phyloP scores from a whole-genome alignment of 495 filamentous ascomycete species.

The Durotheca rogersii region DNA sequence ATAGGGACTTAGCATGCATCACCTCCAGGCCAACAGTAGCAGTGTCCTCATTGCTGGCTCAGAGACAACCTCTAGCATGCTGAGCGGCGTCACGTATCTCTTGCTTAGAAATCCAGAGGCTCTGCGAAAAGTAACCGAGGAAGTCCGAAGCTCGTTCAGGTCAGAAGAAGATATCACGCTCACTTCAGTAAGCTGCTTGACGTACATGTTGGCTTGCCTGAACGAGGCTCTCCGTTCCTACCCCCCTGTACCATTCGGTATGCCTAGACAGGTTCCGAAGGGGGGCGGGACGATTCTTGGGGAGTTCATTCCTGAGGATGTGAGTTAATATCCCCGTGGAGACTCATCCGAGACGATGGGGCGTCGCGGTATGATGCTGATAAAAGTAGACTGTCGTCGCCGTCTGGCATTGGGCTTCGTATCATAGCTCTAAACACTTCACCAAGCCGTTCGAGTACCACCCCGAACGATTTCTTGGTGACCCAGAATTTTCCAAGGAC shows the following conservation, averaged over 20 bases:
- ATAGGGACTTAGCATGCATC: no score
- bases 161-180: constrained; percentile 51
- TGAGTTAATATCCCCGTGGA: no score
- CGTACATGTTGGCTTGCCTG: constrained; percentile 57
- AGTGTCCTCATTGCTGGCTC: constrained; percentile 40
- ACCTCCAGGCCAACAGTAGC: constrained; percentile 2
- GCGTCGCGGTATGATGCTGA: constrained; percentile 1
- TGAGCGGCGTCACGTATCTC: constrained; percentile 51
- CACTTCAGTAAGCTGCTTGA: constrained; percentile 39
- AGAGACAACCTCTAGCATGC: constrained; percentile 58
- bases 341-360: no score
- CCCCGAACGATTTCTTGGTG: constrained; percentile 52
- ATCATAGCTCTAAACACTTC: constrained; percentile 42
- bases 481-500: constrained; percentile 43
- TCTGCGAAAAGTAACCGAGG: constrained; percentile 42
- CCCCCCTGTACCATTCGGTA: constrained; percentile 49
- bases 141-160: constrained; percentile 51
- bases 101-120: constrained; percentile 47
- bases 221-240: constrained; percentile 57
- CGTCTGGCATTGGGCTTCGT: constrained; percentile 47
- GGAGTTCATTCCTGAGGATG: constrained; percentile 39
- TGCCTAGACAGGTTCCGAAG: constrained; percentile 44
- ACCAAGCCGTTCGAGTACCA: constrained; percentile 45
- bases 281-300: constrained; percentile 51
- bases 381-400: constrained; percentile 46